Evolutionary conservation across 208 protist genomes (phyloP).

Genomic region (Entamoeba dispar): DNA sequence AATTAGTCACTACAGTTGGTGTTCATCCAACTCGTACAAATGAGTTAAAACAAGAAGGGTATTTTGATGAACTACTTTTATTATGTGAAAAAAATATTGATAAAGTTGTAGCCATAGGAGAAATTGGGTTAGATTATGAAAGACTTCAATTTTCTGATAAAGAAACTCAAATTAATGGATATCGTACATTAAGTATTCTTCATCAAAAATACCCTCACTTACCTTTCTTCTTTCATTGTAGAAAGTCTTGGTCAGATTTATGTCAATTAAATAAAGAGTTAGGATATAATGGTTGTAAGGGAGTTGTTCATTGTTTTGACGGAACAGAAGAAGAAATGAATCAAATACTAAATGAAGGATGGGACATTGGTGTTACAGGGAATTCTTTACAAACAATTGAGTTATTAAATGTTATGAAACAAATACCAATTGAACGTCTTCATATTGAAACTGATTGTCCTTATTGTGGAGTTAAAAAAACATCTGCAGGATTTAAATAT

Average conservation of each 20-base stretch:
- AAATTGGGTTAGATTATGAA: conserved; percentile 59
- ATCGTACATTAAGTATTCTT: conserved; percentile 10
- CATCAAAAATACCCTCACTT: conserved; percentile 22
- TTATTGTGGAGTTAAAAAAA: conserved; percentile 62
- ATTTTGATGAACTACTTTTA: not conserved
- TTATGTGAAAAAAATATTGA: not conserved
- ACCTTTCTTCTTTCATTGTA: conserved; percentile 68
- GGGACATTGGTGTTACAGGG: conserved; percentile 65
- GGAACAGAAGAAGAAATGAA: conserved; percentile 52
- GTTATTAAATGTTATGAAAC: conserved; percentile 50
- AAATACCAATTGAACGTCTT: conserved; percentile 54
- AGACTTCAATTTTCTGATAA: conserved; percentile 60
- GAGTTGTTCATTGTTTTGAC: conserved; percentile 75
- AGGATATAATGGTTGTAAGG: conserved; percentile 25
- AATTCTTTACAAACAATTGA: conserved; percentile 68
- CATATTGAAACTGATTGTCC: conserved; percentile 59
- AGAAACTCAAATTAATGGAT: conserved; percentile 54
- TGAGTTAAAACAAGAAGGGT: not conserved
- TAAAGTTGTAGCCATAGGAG: conserved; percentile 18
- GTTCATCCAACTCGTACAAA: conserved; percentile 21
- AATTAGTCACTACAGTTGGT: conserved; percentile 3
- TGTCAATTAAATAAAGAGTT: conserved; percentile 31
- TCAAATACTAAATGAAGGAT: conserved; percentile 44
- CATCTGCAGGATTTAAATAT: conserved; percentile 51
- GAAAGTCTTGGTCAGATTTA: conserved; percentile 61